A percentile compares a stretch with the other conserved stretches of the same genome.
phyloP scores from a whole-genome alignment of 2,329 filamentous ascomycete species.

The Botrytis fabae region DNA sequence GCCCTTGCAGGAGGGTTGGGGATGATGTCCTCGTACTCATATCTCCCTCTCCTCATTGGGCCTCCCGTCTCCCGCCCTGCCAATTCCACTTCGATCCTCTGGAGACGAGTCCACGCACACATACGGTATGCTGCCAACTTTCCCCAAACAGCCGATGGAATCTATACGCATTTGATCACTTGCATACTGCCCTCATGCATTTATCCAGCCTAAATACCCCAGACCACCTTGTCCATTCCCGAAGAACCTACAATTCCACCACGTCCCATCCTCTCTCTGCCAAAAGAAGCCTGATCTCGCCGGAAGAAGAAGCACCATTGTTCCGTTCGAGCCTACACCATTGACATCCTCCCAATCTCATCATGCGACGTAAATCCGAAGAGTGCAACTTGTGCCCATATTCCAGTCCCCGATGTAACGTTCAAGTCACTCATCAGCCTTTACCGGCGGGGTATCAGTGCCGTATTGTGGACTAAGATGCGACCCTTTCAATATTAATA shows the following conservation, averaged over 20 bases:
- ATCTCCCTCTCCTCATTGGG: not conserved
- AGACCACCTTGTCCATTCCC: not conserved
- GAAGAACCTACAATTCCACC: not conserved
- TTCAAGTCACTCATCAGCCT: conserved; percentile 12
- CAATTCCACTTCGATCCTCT: conserved; percentile 20
- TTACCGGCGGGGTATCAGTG: conserved; percentile 9
- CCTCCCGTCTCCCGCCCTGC: not conserved
- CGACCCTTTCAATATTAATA: conserved; percentile 17
- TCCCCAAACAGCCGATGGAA: conserved; percentile 15
- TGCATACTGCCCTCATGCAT: conserved; percentile 12
- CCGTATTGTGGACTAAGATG: not conserved
- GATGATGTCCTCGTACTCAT: conserved; percentile 4
- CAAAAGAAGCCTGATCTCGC: not conserved
- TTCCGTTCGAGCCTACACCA: conserved; percentile 1
- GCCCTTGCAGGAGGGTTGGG: conserved; percentile 27
- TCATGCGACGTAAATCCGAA: conserved; percentile 22
- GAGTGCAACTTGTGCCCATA: conserved; percentile 11
- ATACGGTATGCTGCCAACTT: not conserved
- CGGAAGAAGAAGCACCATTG: conserved; percentile 6
- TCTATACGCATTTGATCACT: conserved; percentile 15
- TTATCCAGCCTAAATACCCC: conserved; percentile 6
- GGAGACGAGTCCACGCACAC: conserved; percentile 30
- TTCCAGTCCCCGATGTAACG: conserved; percentile 17
- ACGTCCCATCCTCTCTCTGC: not conserved
- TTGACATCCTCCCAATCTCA: not conserved